phyloP scores from a whole-genome alignment of 768 basidiomycete genomes.

The Kwoniella pini region DNA sequence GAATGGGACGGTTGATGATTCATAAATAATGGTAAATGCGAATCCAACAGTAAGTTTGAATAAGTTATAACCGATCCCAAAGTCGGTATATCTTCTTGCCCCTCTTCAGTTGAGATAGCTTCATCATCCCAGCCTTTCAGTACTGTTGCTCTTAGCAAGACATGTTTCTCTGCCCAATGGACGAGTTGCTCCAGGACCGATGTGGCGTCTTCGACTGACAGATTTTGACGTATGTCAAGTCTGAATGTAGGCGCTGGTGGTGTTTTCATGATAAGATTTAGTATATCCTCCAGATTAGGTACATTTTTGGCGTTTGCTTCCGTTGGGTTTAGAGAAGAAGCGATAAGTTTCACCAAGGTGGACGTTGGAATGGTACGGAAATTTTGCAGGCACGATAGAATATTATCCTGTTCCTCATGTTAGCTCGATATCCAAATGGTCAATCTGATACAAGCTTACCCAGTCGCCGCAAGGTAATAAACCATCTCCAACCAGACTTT shows the following conservation, averaged over 20 bases:
- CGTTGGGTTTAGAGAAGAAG: constrained; percentile 13
- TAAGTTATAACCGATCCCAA: constrained; percentile 31
- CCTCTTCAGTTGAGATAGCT: neutral
- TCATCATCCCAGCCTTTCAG: constrained; percentile 28
- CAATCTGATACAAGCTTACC: constrained; percentile 29
- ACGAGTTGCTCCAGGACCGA: constrained; percentile 30
- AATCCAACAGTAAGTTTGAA: constrained; percentile 43
- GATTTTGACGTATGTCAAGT: constrained; percentile 31
- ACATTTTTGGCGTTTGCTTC: neutral
- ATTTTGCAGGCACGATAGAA: constrained; percentile 21
- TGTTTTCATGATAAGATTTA: constrained; percentile 26
- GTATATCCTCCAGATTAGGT: constrained; percentile 1
- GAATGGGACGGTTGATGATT: constrained; percentile 38
- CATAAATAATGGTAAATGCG: constrained; percentile 47
- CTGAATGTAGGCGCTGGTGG: constrained; percentile 42
- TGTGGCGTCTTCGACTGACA: constrained; percentile 43
- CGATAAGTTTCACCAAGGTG: constrained; percentile 29
- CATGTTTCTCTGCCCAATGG: constrained; percentile 38
- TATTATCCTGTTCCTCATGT: constrained; percentile 26
- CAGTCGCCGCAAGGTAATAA: constrained; percentile 43
- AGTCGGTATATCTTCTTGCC: constrained; percentile 2
- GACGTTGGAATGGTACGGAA: constrained; percentile 30
- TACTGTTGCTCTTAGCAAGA: constrained; percentile 15
- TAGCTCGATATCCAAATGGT: neutral
- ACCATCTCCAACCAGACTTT: constrained; percentile 35